These are phyloP conservation scores for Glarea lozoyensis DNA, from an alignment of 495 filamentous ascomycete genomes.

Conservation along the genomic window DNA sequence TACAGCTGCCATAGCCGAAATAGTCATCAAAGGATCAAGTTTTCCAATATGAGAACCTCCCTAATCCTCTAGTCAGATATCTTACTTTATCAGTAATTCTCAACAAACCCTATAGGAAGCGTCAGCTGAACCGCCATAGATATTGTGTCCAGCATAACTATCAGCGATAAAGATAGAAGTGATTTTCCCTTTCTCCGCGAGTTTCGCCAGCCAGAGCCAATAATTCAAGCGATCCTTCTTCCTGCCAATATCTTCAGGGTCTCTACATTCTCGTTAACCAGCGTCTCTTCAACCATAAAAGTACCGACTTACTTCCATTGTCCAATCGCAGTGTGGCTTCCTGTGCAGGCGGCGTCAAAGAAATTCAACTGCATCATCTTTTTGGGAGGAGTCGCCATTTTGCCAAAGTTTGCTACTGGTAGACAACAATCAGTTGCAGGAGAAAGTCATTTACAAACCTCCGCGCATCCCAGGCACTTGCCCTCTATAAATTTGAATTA, in stretches of 20 bases:
- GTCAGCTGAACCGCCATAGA: constrained; percentile 26
- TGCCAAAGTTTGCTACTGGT: too few relatives aligned
- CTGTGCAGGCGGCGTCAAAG: constrained; percentile 9
- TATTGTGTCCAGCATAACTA: constrained; percentile 42
- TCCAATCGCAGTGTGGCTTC: constrained; percentile 6
- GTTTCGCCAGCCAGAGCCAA: constrained; percentile 2
- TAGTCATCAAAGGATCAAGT: constrained; percentile 2
- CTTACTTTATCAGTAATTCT: too few relatives aligned
- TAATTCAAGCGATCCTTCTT: constrained; percentile 1
- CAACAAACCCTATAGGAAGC: constrained; percentile 31
- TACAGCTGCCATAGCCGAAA: constrained; percentile 8
- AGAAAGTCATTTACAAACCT: too few relatives aligned
- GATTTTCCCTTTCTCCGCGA: constrained; percentile 3
- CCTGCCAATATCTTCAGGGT: background rate
- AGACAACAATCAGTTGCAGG: too few relatives aligned
- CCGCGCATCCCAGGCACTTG: too few relatives aligned
- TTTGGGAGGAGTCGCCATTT: constrained; percentile 3
- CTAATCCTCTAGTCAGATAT: too few relatives aligned
- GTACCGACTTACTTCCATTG: constrained; percentile 5
- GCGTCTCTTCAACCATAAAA: background rate
- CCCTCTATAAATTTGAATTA: too few relatives aligned
- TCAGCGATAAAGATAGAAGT: constrained; percentile 46
- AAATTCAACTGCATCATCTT: constrained; percentile 10
- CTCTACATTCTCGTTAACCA: background rate
- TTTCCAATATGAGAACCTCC: background rate